Conservation (phyloP, 2,329 filamentous ascomycete species). For the Phialophora verrucosa region DNA sequence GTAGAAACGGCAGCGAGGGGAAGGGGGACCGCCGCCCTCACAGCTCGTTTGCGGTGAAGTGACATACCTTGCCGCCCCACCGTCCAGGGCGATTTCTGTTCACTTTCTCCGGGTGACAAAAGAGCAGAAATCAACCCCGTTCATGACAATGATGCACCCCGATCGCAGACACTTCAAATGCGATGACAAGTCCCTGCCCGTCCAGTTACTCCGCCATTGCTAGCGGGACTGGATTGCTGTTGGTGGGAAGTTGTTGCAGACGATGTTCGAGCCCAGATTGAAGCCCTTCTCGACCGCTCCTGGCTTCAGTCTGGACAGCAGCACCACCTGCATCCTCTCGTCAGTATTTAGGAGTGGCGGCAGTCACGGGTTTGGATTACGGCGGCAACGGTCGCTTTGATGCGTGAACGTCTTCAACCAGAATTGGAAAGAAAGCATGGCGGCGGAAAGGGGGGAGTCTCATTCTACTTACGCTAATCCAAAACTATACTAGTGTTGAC, state of each 20-base stretch:
- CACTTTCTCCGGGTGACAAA: neutral
- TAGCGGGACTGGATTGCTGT: neutral
- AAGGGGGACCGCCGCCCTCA: neutral
- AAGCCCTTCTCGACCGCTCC: conserved; percentile 27
- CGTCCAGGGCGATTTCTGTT: neutral
- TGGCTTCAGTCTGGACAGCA: conserved; percentile 25
- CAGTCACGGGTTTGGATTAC: neutral
- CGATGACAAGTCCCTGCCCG: neutral
- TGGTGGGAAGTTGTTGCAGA: conserved; percentile 1
- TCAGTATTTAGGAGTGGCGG: neutral
- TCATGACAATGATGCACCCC: neutral
- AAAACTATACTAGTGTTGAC: conserved; percentile 12
- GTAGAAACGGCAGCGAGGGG: neutral
- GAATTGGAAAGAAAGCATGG: conserved; percentile 4
- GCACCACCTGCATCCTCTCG: conserved; percentile 25
- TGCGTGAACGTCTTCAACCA: neutral
- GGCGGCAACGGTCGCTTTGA: neutral
- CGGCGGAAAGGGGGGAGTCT: conserved; percentile 6
- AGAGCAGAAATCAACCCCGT: neutral
- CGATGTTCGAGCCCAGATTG: conserved; percentile 11
- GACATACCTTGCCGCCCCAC: neutral
- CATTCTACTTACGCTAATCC: neutral
- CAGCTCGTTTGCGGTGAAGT: neutral
- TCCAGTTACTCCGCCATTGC: conserved; percentile 12
- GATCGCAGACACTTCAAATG: neutral